Base-by-base conservation (phyloP, 257 asterid genomes). In the Fraxinus quadrangulata region DNA sequence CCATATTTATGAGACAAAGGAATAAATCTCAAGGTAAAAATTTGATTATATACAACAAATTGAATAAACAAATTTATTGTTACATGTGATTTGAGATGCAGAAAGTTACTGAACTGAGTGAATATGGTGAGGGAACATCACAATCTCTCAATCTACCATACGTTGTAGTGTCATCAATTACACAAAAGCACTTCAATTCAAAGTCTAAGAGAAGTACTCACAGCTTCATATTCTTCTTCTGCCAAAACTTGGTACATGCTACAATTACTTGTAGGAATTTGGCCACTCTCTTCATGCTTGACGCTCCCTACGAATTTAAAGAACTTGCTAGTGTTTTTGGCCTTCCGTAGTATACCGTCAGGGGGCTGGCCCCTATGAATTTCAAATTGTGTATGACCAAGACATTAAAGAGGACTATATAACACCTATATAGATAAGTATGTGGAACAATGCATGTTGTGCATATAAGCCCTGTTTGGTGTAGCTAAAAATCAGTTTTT, bases 151-250 rank as follows among this genome's bases (percentile, higher is more conserved):
- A 56, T 56, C 28, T 56, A 7, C 66, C 66, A 6, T n/a, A 56
- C 4, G 0, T n/a, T 56, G 21, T 47, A n/a, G 8, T n/a, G 21
- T 56, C 17, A 59, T 49, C 19, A 21, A 56, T 47, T 23, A 21
- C 59, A 8, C 31, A 49, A 72, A 72, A 76, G 72, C 72, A 71
- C 63, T 75, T 67, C 37, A 45, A 72, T 49, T 75, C 36, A 40
- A 77, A 61, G 77, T 75, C 36, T 47, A 13, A 45, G 70, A 80
- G 33, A 81, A 70, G 72, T 84, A 93, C 99, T 93, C 89, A 96
- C 99, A 80, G 90, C 87, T 84, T 96, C 96, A 87, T 87, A 93
- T 85, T 96, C 99, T 79, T 96, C 97, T 84, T 90, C 97, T 42
- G 90, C 88, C 89, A 96, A 87, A 81, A 87, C 89, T 74, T 89